phyloP scores from a whole-genome alignment of 257 asterid species.

The Dorcoceras hygrometricum region DNA sequence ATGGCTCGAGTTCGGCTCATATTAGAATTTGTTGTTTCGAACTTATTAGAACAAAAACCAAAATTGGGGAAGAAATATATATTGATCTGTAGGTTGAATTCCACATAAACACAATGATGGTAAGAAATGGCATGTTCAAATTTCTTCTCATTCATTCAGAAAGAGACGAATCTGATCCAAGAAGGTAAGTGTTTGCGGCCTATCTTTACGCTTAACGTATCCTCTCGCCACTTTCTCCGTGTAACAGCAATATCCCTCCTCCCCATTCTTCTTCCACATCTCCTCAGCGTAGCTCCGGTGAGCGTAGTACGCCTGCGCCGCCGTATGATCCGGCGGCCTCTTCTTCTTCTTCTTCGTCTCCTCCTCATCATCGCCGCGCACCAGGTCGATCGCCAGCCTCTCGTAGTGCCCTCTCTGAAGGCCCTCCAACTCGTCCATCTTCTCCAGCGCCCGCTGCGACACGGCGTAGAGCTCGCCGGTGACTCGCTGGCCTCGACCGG shows the following conservation, averaged over 20 bases:
- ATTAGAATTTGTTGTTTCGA: too few relatives aligned
- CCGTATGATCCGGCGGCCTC: background rate
- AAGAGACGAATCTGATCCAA: conserved; percentile 55
- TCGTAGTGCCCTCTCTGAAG: conserved; percentile 59
- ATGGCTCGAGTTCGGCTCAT: background rate
- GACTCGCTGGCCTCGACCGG: conserved; percentile 55
- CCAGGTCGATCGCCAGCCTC: conserved; percentile 48
- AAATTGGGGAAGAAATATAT: too few relatives aligned
- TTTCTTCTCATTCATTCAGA: background rate
- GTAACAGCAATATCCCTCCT: conserved; percentile 47
- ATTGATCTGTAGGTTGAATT: background rate
- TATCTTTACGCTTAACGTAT: conserved; percentile 60
- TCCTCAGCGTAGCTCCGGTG: conserved; percentile 72
- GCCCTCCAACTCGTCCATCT: conserved; percentile 80
- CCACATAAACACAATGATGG: background rate
- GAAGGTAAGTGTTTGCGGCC: conserved; percentile 58
- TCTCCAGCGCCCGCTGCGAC: conserved; percentile 39
- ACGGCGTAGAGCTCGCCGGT: conserved; percentile 74
- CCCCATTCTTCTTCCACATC: conserved; percentile 69
- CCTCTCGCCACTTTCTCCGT: conserved; percentile 64
- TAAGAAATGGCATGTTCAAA: background rate
- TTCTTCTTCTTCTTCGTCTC: background rate
- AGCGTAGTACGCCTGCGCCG: conserved; percentile 60
- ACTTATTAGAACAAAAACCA: background rate
- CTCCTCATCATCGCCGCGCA: background rate